Evolutionary conservation across 139 green algal genomes (phyloP), one percentile per base, ranked within the genome.

Genomic region (Mychonastes homosphaera): DNA sequence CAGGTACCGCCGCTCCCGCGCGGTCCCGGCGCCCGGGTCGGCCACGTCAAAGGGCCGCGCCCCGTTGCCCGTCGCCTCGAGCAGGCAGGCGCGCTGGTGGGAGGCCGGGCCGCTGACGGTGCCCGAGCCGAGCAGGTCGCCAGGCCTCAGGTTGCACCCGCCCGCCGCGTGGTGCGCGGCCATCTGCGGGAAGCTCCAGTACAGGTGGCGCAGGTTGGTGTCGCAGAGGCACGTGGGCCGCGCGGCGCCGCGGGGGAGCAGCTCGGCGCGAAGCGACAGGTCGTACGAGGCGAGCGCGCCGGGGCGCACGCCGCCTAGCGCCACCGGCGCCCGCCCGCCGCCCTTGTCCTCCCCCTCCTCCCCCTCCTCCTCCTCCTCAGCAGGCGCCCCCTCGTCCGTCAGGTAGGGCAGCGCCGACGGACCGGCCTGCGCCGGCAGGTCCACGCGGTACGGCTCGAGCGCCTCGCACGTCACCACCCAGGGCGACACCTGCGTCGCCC

Each of bases 391-490:
- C n/a, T n/a, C n/a, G n/a, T 60, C 43, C 5, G 36, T 34, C 19
- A 95, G 71, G 72, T 96, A 96, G 3, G 81, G 70, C 58, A 94
- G 71, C 21, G 80, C 66, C n/a, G 38, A 13, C 0, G 85, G 84
- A 6, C 38, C 21, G 19, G 78, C 69, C 63, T 95, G 87, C 1
- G 35, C 10, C 0, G 79, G 78, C 4, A 81, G 78, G 0, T 59
- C 30, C 48, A 49, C 72, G 34, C 35, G 34, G 74, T 92, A 97
- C 2, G 88, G 86, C 58, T 87, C 71, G 46, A 98, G 73, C 0
- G 91, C 91, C 13, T 91, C 90, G 13, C 82, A 32, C 0, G 89
- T 91, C 0, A 98, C 89, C 3, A 97, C 73, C 90, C 90, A 97
- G 1, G 89, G 87, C 0, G 73, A 87, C 19, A 97, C 80, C 53